Conservation (phyloP, 805 yeast species). For the Monosporozyma aquatica region DNA sequence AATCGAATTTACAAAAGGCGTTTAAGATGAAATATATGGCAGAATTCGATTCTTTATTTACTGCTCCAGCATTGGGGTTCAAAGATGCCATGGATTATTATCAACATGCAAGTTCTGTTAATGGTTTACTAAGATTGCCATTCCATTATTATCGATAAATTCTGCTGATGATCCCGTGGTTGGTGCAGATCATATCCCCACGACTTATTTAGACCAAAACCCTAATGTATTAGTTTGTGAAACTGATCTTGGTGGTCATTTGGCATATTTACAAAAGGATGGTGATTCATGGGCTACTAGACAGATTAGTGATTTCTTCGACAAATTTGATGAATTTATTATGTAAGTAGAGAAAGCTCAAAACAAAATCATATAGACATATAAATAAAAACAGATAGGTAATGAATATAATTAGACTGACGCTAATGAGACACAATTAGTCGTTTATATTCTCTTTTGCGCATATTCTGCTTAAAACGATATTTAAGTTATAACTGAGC, state of each 20-base stretch:
- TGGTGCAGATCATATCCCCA: slow-evolving; percentile 44
- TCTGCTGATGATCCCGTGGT: slow-evolving; percentile 55
- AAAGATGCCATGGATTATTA: slow-evolving; percentile 54
- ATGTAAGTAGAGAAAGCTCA: background rate
- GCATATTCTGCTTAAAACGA: no score
- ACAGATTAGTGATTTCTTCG: slow-evolving; percentile 34
- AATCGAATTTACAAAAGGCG: slow-evolving; percentile 31
- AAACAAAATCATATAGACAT: background rate
- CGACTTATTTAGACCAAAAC: slow-evolving; percentile 39
- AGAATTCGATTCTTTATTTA: slow-evolving; percentile 55
- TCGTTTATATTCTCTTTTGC: no score
- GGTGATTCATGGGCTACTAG: slow-evolving; percentile 42
- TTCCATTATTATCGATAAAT: slow-evolving; percentile 52
- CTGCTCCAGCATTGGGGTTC: slow-evolving; percentile 55
- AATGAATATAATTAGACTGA: no score
- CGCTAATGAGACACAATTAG: no score
- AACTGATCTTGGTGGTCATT: slow-evolving; percentile 67
- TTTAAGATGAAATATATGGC: slow-evolving; percentile 32
- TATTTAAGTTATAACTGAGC: no score
- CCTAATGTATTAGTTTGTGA: slow-evolving; percentile 50
- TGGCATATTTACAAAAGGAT: slow-evolving; percentile 40
- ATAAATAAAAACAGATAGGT: background rate
- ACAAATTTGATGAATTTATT: slow-evolving; percentile 29
- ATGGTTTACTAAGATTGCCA: slow-evolving; percentile 47
- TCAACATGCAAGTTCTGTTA: slow-evolving; percentile 53